Evolutionary conservation across 805 yeast species (phyloP).

Genomic region (Jamesozyma spencerorum): DNA sequence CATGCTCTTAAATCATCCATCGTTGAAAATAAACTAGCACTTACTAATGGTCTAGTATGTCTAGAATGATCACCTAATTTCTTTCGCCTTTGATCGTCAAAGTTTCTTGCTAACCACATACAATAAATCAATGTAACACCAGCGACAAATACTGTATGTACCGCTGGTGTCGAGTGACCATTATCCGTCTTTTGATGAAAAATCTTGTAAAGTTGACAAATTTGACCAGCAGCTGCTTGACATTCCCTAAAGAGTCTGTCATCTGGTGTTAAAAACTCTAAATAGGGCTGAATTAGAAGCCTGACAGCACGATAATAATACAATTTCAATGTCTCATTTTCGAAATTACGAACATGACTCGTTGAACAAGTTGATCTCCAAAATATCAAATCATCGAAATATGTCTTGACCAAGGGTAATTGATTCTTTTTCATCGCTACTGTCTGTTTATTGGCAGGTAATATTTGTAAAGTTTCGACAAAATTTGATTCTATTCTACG

Average conservation of each 20-base stretch:
- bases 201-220: conserved; percentile 52
- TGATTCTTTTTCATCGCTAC: conserved; percentile 28
- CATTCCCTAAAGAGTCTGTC: conserved; percentile 54
- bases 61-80: conserved; percentile 47
- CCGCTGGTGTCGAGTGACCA: conserved; percentile 58
- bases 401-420: conserved; percentile 42
- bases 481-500: conserved; percentile 53
- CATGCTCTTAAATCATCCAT: conserved; percentile 59
- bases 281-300: conserved; percentile 51
- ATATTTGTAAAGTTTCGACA: conserved; percentile 42
- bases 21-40: conserved; percentile 44
- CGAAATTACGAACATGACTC: conserved; percentile 35
- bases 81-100: conserved; percentile 46
- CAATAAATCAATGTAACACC: conserved; percentile 61
- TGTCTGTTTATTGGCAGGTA: conserved; percentile 19
- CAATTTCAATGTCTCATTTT: conserved; percentile 48
- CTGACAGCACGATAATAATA: conserved; percentile 55
- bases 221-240: conserved; percentile 64
- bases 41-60: conserved; percentile 52
- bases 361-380: conserved; percentile 44
- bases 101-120: conserved; percentile 57
- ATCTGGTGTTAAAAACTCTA: conserved; percentile 53
- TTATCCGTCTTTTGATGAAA: conserved; percentile 52
- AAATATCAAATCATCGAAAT: conserved; percentile 43
- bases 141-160: conserved; percentile 58